Base-by-base conservation (phyloP, 495 filamentous ascomycete genomes). In the Aspergillus bertholletiae region DNA sequence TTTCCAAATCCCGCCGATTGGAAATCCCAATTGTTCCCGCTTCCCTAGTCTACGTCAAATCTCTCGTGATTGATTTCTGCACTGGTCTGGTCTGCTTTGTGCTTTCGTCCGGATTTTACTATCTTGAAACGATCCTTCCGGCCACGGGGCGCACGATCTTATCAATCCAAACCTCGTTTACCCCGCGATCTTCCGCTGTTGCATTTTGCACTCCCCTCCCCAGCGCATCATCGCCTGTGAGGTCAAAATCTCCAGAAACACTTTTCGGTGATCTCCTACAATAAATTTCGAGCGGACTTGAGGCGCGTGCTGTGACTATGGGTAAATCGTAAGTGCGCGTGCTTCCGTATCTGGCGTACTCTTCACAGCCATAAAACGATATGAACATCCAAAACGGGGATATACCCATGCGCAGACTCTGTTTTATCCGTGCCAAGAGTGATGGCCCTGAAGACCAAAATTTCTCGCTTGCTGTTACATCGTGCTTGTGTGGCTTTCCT, bases 311-410 rank as follows among this genome's bases (percentile, higher is more conserved):
- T 56, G 64, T 63, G 52, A 73, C 51, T 34, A 76, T 76, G 73
- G 73, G 73, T 41, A 76, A 76, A 59, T 76, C 73, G 73, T 76
- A 70, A 73, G 73, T 73, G 23, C 49, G n/a, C n/a, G n/a, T n/a
- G n/a, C n/a, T n/a, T n/a, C n/a, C n/a, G n/a, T n/a, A n/a, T n/a
- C n/a, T n/a, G n/a, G n/a, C n/a, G n/a, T n/a, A n/a, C n/a, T n/a
- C n/a, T n/a, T n/a, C n/a, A n/a, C n/a, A n/a, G n/a, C n/a, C n/a
- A n/a, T n/a, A n/a, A n/a, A n/a, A n/a, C n/a, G n/a, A n/a, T n/a
- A n/a, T n/a, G n/a, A n/a, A n/a, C n/a, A n/a, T n/a, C n/a, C n/a
- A n/a, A n/a, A n/a, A n/a, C n/a, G n/a, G 13, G 40, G 27, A 21
- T 22, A n/a, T n/a, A n/a, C 22, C 35, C 17, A 26, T 21, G 34